Percentiles rank a stretch among this genome's conserved stretches.
These are phyloP conservation scores for Clitocybe nebularis DNA, from an alignment of 1,284 basidiomycete genomes.

Conservation along the genomic window DNA sequence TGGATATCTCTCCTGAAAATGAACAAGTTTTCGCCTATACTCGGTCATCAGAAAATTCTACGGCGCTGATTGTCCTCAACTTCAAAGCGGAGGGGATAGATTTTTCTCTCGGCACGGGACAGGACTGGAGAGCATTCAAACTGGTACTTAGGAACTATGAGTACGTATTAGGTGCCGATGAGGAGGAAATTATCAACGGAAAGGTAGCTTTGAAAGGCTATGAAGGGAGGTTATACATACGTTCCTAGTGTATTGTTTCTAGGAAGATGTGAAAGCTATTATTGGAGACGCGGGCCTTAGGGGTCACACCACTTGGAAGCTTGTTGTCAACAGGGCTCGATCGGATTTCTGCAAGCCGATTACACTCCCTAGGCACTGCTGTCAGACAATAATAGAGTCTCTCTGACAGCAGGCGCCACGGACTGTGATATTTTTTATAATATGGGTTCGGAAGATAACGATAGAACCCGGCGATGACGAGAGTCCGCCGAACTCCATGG, in stretches of 20 bases:
- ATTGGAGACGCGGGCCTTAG: too few relatives aligned
- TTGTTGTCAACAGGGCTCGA: too few relatives aligned
- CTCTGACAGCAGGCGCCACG: too few relatives aligned
- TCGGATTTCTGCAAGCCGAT: too few relatives aligned
- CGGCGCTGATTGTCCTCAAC: constrained; percentile 50
- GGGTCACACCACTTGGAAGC: too few relatives aligned
- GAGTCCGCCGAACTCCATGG: too few relatives aligned
- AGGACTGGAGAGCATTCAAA: constrained; percentile 14
- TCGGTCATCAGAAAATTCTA: constrained; percentile 34
- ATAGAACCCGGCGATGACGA: too few relatives aligned
- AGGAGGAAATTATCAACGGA: constrained; percentile 4
- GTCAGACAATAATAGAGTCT: too few relatives aligned
- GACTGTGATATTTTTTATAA: too few relatives aligned
- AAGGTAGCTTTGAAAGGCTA: constrained; percentile 23
- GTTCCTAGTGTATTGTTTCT: neutral
- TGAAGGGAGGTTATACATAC: constrained; percentile 33
- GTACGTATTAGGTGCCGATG: constrained; percentile 1
- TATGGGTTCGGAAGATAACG: too few relatives aligned
- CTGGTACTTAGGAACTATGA: constrained; percentile 30
- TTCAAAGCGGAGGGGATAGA: constrained; percentile 35
- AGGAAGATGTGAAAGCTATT: too few relatives aligned
- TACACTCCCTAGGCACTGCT: too few relatives aligned
- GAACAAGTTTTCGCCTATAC: constrained; percentile 55
- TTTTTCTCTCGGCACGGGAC: constrained; percentile 18
- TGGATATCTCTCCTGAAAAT: constrained; percentile 40